Percentiles rank a stretch among this genome's conserved stretches.
phyloP scores from a whole-genome alignment of 1,139 yeast species.

The Komagataea norvegica region DNA sequence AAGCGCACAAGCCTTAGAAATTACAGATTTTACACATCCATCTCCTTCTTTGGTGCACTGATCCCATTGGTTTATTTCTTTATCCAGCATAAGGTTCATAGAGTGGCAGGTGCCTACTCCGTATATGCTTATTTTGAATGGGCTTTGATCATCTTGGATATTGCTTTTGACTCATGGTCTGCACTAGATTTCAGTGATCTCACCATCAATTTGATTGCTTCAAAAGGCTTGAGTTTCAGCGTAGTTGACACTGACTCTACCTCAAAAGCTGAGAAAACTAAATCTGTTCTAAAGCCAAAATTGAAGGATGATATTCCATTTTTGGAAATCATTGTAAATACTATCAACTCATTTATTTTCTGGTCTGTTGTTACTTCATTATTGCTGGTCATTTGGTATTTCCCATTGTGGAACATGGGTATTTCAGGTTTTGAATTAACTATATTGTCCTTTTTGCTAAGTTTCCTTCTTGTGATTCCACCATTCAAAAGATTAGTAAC shows the following conservation, averaged over 20 bases:
- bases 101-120: constrained; percentile 89
- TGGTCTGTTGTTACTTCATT: constrained; percentile 83
- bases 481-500: constrained; percentile 41
- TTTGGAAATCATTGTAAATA: constrained; percentile 42
- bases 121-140: constrained; percentile 93
- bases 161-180: constrained; percentile 80
- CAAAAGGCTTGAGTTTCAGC: constrained; percentile 20
- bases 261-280: not conserved
- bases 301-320: constrained; percentile 29
- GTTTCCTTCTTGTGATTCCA: constrained; percentile 53
- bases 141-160: constrained; percentile 77
- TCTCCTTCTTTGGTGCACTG: constrained; percentile 61
- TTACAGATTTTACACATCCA: constrained; percentile 51
- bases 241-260: constrained; percentile 20
- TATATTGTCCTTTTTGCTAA: constrained; percentile 52
- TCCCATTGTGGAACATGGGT: constrained; percentile 98
- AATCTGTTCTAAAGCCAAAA: constrained; percentile 17
- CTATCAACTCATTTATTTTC: constrained; percentile 61
- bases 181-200: constrained; percentile 60
- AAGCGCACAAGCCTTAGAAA: constrained; percentile 43
- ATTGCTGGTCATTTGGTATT: constrained; percentile 88
- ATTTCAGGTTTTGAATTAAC: constrained; percentile 89
- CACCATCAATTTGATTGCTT: constrained; percentile 33
- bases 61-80: constrained; percentile 85
- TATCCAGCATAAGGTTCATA: constrained; percentile 88